Evolutionary conservation across 2,329 filamentous ascomycete genomes (phyloP).

Genomic region (Cercospora berteroae): DNA sequence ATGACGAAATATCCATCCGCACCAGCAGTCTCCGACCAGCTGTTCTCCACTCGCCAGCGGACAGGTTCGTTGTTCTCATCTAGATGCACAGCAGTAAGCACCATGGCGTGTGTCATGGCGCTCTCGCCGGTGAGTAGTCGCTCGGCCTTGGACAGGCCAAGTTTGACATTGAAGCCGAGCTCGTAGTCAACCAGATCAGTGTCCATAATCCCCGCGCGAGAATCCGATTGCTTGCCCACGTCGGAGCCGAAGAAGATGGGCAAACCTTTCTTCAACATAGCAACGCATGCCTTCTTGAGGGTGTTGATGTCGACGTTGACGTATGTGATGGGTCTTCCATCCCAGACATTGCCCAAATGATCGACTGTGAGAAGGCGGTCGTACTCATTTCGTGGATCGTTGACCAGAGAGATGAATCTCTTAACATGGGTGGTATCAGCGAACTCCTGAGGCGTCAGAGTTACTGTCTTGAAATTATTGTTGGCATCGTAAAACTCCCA

Average conservation of each 20-base stretch:
- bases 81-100: constrained; percentile 80
- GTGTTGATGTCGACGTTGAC: constrained; percentile 74
- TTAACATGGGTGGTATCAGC: constrained; percentile 65
- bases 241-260: constrained; percentile 89
- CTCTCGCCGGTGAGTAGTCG: constrained; percentile 71
- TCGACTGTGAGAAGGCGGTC: constrained; percentile 71
- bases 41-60: constrained; percentile 85
- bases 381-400: constrained; percentile 78
- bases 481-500: constrained; percentile 77
- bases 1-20: constrained; percentile 85
- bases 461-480: constrained; percentile 62
- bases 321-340: constrained; percentile 72
- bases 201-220: constrained; percentile 72
- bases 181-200: constrained; percentile 72
- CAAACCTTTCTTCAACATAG: constrained; percentile 73
- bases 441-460: constrained; percentile 67
- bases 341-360: constrained; percentile 76
- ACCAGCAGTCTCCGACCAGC: constrained; percentile 69
- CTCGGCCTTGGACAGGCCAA: constrained; percentile 73
- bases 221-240: constrained; percentile 78
- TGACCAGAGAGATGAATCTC: constrained; percentile 74
- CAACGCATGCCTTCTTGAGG: constrained; percentile 71
- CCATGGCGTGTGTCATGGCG: constrained; percentile 91
- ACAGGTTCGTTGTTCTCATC: constrained; percentile 62
- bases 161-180: constrained; percentile 74